A percentile compares a stretch with the other conserved stretches of the same genome.
Conservation (phyloP, 441 rosid species). For the Geranium incanum region DNA sequence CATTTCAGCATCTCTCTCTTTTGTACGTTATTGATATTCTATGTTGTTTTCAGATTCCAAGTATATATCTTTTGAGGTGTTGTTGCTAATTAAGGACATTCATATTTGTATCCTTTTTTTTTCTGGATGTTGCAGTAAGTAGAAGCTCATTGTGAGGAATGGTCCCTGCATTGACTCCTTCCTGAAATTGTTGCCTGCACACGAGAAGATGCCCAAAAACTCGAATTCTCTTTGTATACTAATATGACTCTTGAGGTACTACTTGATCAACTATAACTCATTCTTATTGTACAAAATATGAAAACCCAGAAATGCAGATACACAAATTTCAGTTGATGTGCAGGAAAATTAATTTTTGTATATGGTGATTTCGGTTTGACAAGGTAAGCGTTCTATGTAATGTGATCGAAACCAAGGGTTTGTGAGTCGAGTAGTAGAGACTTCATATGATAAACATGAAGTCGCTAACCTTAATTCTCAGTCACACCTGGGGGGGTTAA, state of each 20-base stretch:
- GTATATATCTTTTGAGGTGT: constrained; percentile 14
- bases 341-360: background rate
- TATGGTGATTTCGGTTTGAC: background rate
- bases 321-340: constrained; percentile 5
- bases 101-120: constrained; percentile 13
- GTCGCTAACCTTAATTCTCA: too few relatives aligned
- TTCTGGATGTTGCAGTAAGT: constrained; percentile 32
- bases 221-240: constrained; percentile 18
- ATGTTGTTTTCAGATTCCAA: constrained; percentile 33
- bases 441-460: too few relatives aligned
- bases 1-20: too few relatives aligned
- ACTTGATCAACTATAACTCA: constrained; percentile 20
- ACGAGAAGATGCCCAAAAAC: constrained; percentile 20
- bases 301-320: constrained; percentile 17
- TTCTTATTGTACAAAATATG: constrained; percentile 27
- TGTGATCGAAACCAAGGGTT: background rate
- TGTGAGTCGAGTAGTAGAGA: too few relatives aligned
- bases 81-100: constrained; percentile 20
- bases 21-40: constrained; percentile 11
- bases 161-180: constrained; percentile 13
- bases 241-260: constrained; percentile 19
- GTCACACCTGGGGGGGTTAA: too few relatives aligned
- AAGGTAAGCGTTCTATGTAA: background rate
- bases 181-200: constrained; percentile 17
- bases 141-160: constrained; percentile 26